phyloP scores from a whole-genome alignment of 257 asterid genomes.

The Jaltomata sinuosa region DNA sequence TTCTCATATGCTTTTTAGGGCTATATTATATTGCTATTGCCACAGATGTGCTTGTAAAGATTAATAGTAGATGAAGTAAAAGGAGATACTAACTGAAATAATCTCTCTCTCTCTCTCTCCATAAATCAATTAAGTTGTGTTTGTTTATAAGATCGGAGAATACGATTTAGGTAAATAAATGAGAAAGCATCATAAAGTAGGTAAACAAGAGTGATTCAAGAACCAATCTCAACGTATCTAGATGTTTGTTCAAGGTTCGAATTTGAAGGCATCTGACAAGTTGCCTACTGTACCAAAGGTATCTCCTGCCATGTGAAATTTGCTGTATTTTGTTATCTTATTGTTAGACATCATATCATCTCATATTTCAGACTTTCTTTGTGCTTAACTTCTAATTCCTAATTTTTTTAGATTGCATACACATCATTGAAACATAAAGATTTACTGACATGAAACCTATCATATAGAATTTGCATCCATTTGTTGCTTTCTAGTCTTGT shows the following conservation, averaged over 20 bases:
- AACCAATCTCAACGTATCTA: background rate
- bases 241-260: background rate
- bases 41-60: background rate
- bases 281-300: background rate
- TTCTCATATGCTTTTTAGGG: background rate
- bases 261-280: background rate
- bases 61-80: background rate
- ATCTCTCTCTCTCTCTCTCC: background rate
- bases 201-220: background rate
- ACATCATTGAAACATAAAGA: background rate
- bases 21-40: background rate
- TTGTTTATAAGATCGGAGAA: background rate
- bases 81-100: background rate
- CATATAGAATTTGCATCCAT: background rate
- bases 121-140: background rate
- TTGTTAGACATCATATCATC: background rate
- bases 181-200: background rate
- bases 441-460: background rate
- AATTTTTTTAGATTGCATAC: background rate
- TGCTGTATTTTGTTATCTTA: background rate
- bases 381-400: background rate
- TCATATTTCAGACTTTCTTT: background rate
- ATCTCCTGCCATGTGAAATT: background rate
- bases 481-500: background rate
- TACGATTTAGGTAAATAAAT: background rate